A percentile compares a stretch with the other conserved stretches of the same genome.
phyloP scores from a whole-genome alignment of 306 rosid genomes.

The Ormosia semicastrata region DNA sequence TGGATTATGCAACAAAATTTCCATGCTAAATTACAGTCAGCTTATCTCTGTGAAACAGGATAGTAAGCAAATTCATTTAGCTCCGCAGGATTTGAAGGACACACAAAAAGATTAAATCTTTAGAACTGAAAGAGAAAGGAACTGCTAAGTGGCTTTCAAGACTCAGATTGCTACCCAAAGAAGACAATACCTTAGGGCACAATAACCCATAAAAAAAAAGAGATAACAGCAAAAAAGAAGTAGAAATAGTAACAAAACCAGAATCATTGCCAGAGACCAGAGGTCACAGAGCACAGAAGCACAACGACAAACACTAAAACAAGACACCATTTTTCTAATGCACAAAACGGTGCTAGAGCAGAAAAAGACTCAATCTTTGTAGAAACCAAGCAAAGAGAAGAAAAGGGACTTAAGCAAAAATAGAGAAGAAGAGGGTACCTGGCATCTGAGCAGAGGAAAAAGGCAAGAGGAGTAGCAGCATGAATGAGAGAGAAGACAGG shows the following conservation, averaged over 20 bases:
- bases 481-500: conserved; percentile 33
- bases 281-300: background rate
- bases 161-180: background rate
- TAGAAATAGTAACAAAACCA: background rate
- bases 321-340: background rate
- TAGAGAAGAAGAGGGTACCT: conserved; percentile 45
- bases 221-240: background rate
- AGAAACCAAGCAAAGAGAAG: background rate
- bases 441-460: conserved; percentile 74
- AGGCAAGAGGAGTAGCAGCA: conserved; percentile 34
- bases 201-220: background rate
- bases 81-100: background rate
- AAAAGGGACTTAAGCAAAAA: background rate
- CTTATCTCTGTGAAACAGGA: background rate
- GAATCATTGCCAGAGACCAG: conserved; percentile 15
- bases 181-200: background rate
- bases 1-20: background rate
- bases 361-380: background rate
- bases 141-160: background rate
- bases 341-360: background rate
- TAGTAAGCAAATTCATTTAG: background rate
- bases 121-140: conserved; percentile 6
- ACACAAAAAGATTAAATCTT: background rate
- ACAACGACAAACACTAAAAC: background rate
- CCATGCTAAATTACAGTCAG: background rate